phyloP scores from a whole-genome alignment of 768 basidiomycete genomes.

The Suillus plorans region DNA sequence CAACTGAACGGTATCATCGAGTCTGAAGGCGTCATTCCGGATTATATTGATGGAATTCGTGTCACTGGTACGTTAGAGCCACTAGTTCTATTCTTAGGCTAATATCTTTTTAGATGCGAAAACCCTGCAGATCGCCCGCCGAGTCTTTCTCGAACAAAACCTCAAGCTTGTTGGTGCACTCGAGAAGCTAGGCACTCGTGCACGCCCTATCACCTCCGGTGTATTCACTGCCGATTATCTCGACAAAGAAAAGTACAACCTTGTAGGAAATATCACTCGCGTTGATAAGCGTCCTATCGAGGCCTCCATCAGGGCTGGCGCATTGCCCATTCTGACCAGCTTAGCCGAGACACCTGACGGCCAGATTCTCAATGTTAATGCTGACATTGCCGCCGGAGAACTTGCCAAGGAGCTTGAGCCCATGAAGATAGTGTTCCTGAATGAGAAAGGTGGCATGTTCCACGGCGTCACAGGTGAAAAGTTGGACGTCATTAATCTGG shows the following conservation, averaged over 20 bases:
- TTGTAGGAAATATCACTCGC: slow-evolving; percentile 93
- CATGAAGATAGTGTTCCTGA: slow-evolving; percentile 97
- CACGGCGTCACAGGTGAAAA: slow-evolving; percentile 98
- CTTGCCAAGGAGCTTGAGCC: slow-evolving; percentile 97
- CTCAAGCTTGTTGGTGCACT: slow-evolving; percentile 90
- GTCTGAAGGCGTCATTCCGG: slow-evolving; percentile 87
- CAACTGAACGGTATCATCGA: slow-evolving; percentile 95
- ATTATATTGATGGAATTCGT: slow-evolving; percentile 97
- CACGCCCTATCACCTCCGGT: slow-evolving; percentile 95
- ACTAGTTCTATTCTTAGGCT: background rate
- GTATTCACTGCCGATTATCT: slow-evolving; percentile 98
- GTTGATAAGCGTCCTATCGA: slow-evolving; percentile 97
- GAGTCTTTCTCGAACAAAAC: slow-evolving; percentile 97
- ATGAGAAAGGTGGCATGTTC: slow-evolving; percentile 97
- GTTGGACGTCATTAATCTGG: slow-evolving; percentile 93
- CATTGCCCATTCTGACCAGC: slow-evolving; percentile 92
- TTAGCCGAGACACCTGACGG: slow-evolving; percentile 93
- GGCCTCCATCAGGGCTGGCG: slow-evolving; percentile 94
- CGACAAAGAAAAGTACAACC: slow-evolving; percentile 90
- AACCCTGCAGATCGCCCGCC: slow-evolving; percentile 91
- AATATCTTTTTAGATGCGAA: slow-evolving; percentile 65
- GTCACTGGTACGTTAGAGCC: slow-evolving; percentile 69
- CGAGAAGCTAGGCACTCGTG: slow-evolving; percentile 93
- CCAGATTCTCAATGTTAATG: slow-evolving; percentile 99
- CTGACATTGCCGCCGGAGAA: slow-evolving; percentile 97